phyloP scores from a whole-genome alignment of 768 basidiomycete species.

The Xerocomus brunneocitrinus region DNA sequence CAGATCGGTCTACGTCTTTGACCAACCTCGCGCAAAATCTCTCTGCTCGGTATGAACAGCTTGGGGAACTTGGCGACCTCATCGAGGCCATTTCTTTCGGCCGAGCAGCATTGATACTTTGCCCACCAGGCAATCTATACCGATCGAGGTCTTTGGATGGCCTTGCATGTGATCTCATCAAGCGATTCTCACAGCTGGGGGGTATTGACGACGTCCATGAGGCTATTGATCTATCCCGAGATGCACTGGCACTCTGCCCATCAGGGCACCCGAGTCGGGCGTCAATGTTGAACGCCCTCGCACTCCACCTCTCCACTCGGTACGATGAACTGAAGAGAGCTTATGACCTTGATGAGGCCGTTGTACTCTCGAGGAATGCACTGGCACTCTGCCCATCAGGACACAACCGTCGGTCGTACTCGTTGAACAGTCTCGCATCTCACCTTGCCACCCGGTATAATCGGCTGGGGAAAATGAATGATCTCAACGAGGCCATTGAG shows the following conservation, averaged over 20 bases:
- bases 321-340: neutral
- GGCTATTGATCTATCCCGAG: neutral
- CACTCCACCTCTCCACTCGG: neutral
- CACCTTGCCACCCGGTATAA: neutral
- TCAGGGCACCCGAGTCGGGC: no score
- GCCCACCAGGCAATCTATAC: neutral
- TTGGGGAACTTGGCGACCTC: neutral
- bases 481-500: neutral
- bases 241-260: no score
- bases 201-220: neutral
- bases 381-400: neutral
- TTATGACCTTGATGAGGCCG: neutral
- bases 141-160: neutral
- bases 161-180: neutral
- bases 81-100: neutral
- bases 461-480: neutral
- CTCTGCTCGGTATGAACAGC: neutral
- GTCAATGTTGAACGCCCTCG: neutral
- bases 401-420: neutral
- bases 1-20: neutral
- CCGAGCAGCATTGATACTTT: neutral
- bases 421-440: neutral
- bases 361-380: neutral
- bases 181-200: neutral
- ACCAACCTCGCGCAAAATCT: neutral